Evolutionary conservation across 2,329 filamentous ascomycete species (phyloP), one percentile per base, ranked within the genome.

Genomic region (Colletotrichum tropicicola): DNA sequence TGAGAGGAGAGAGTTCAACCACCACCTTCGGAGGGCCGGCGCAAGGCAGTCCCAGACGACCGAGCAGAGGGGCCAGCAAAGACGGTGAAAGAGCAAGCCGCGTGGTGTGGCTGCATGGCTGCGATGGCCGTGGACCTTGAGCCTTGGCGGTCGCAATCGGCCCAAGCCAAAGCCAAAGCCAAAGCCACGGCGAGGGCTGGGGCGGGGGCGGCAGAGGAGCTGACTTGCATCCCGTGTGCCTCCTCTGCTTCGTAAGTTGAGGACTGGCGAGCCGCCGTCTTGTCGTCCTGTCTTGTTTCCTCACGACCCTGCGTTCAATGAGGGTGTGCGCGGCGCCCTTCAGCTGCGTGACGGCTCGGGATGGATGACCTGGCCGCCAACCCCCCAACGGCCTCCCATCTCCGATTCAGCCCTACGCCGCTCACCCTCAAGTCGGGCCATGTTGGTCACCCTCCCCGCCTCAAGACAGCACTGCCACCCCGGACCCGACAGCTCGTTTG

Each of bases 331-430:
- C 45, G 9, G 54, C 45, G n/a, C 15, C 17, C 17, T 15, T 48
- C 41, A 19, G 58, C 41, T 56, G 58, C 23, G 6, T 21, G 9
- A 25, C 19, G 21, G 23, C 25, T 41, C 47, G 41, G 47, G 15
- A 23, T 23, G 5, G 27, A 35, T 53, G 6, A 41, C 25, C 41
- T 37, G 32, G 13, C 4, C 30, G 32, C 21, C 13, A 15, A n/a
- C 19, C 37, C 28, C 19, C 27, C 23, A 54, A 54, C 10, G n/a
- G 51, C 41, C 27, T 17, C n/a, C 32, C 47, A 35, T 60, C 48
- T 49, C 35, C 41, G 55, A 53, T 49, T 30, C 56, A 64, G 61
- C 56, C 61, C 61, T 60, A 60, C 47, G 47, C 37, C 56, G 37
- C 48, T 39, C 30, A n/a, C n/a, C 19, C 23, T 43, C 23, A 53